Base-by-base conservation (phyloP, 257 asterid genomes). In the Mentha longifolia region DNA sequence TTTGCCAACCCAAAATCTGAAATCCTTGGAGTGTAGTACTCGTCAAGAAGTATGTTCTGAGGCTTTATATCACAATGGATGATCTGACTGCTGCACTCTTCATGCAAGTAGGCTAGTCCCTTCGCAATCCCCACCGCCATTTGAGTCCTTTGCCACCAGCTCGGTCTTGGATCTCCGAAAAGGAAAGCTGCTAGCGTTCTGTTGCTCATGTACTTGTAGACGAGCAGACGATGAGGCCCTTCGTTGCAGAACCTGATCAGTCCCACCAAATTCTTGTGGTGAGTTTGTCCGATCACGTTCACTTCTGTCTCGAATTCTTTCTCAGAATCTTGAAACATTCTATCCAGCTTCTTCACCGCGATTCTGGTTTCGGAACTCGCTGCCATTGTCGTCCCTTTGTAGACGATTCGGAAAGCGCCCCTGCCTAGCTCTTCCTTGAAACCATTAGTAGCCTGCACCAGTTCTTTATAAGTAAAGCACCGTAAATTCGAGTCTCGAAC, bases 41-140 rank as follows among this genome's bases (percentile, higher is more conserved):
- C 88, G 14, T 88, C 87, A 0, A 86, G 81, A 46, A 84, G 87
- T 31, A 86, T 74, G 74, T 88, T 88, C 28, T 85, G 89, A 43
- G 91, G 92, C 82, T 88, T 88, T 13, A 88, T 81, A 49, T 87
- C 83, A 9, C 90, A 83, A 13, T 85, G 91, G n/a, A 87, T 87
- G 77, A 87, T 83, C 0, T 82, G 89, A 0, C 81, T 68, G 74
- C 72, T 73, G 58, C 94, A 87, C 31, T 85, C 88, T 51, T 85
- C 86, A 15, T 87, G 90, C 14, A 87, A 54, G 65, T 81, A 85
- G 0, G 76, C 46, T 12, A 88, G 80, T 2, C 89, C 95, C 35
- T 78, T 76, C 0, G 92, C 89, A 0, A 84, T 59, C 51, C 87
- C 96, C 0, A 70, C 5, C 0, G 90, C 91, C 4, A 82, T 77